These are phyloP conservation scores for Neurospora intermedia DNA, from an alignment of 495 filamentous ascomycete species.

Conservation along the genomic window DNA sequence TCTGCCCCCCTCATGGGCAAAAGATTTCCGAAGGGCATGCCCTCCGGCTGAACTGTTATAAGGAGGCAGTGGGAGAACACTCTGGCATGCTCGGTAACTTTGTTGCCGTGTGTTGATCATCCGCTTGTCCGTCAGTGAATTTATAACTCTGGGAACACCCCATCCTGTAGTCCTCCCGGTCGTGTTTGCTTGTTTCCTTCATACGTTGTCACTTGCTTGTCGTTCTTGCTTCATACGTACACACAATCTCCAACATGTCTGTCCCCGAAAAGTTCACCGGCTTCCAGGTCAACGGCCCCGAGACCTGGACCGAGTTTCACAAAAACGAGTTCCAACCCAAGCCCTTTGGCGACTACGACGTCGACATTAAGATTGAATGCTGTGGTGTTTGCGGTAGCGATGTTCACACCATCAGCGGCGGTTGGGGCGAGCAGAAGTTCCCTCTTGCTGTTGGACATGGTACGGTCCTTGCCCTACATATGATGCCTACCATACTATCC, in stretches of 20 bases:
- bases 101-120: background rate
- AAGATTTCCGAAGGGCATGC: background rate
- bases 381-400: conserved; percentile 52
- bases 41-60: background rate
- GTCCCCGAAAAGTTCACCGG: conserved; percentile 35
- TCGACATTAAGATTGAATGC: conserved; percentile 43
- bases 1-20: background rate
- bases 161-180: background rate
- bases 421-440: conserved; percentile 44
- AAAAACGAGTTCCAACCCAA: conserved; percentile 48
- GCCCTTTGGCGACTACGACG: conserved; percentile 48
- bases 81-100: background rate
- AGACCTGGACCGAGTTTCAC: conserved; percentile 42
- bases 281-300: conserved; percentile 43
- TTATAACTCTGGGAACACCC: background rate
- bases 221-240: background rate
- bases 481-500: too few relatives aligned
- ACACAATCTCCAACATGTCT: conserved; percentile 15
- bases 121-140: background rate
- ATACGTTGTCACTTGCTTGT: background rate
- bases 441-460: conserved; percentile 45
- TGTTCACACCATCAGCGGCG: conserved; percentile 44
- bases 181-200: background rate
- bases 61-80: background rate
- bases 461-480: conserved; percentile 6